Evolutionary conservation across 495 filamentous ascomycete genomes (phyloP).

Genomic region (Neurospora africana): DNA sequence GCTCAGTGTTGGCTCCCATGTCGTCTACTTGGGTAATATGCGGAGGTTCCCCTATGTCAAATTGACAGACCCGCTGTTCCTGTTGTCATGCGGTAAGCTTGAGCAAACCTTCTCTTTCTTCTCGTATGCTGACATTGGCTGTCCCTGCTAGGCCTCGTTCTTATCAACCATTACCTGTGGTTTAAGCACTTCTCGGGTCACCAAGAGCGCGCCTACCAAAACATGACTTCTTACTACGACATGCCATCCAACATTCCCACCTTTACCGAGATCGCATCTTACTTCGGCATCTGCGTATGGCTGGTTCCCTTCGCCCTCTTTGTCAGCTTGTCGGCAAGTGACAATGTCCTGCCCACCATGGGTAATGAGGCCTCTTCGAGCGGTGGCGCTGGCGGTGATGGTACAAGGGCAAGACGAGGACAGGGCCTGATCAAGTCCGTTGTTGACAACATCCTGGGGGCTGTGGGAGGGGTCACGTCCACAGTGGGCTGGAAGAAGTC

Average conservation of each 20-base stretch:
- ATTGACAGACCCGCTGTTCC: slow-evolving; percentile 77
- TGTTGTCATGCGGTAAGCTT: slow-evolving; percentile 62
- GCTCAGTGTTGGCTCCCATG: slow-evolving; percentile 71
- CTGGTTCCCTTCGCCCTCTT: slow-evolving; percentile 92
- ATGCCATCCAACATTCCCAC: slow-evolving; percentile 52
- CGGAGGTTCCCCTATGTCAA: slow-evolving; percentile 81
- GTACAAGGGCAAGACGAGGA: slow-evolving; percentile 46
- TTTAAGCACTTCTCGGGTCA: slow-evolving; percentile 80
- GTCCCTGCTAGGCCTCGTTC: slow-evolving; percentile 53
- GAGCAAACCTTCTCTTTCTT: not conserved
- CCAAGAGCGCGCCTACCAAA: slow-evolving; percentile 35
- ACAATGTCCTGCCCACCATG: slow-evolving; percentile 90
- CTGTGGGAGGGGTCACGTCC: slow-evolving; percentile 61
- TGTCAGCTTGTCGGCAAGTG: slow-evolving; percentile 81
- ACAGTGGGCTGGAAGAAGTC: slow-evolving; percentile 53
- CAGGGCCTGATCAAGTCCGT: slow-evolving; percentile 86
- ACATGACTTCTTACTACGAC: slow-evolving; percentile 46
- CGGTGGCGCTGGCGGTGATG: slow-evolving; percentile 18
- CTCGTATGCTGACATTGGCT: slow-evolving; percentile 8
- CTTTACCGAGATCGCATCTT: slow-evolving; percentile 92
- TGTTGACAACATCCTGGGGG: slow-evolving; percentile 66
- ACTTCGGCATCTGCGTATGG: slow-evolving; percentile 95
- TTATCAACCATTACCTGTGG: slow-evolving; percentile 94
- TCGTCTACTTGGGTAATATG: slow-evolving; percentile 83
- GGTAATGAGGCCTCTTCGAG: slow-evolving; percentile 33